These are phyloP conservation scores for Rossbeevera mucosa DNA, from an alignment of 768 basidiomycete species.

Conservation along the genomic window DNA sequence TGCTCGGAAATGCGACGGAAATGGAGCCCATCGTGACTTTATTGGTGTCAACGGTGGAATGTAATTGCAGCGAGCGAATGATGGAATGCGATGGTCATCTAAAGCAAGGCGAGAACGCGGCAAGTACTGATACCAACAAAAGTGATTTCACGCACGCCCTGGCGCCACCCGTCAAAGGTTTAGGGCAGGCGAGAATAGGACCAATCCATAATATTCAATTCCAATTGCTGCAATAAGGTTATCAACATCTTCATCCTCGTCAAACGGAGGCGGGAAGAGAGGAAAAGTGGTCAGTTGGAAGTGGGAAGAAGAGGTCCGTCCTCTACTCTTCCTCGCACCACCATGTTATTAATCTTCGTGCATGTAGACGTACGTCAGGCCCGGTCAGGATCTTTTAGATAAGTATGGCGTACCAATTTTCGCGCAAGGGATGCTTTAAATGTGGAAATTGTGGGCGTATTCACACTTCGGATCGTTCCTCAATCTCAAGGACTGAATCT, in stretches of 20 bases:
- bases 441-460: constrained; percentile 79
- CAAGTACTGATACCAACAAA: constrained; percentile 2
- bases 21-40: constrained; percentile 18
- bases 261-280: constrained; percentile 63
- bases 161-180: constrained; percentile 30
- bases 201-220: constrained; percentile 1
- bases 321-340: constrained; percentile 3
- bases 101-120: constrained; percentile 12
- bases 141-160: neutral
- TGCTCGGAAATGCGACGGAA: constrained; percentile 24
- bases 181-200: constrained; percentile 30
- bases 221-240: constrained; percentile 20
- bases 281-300: constrained; percentile 62
- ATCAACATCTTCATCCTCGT: constrained; percentile 50
- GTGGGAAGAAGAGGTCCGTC: constrained; percentile 67
- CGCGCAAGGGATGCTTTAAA: constrained; percentile 89
- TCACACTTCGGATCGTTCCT: constrained; percentile 9
- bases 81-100: constrained; percentile 3
- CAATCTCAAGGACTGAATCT: constrained; percentile 12
- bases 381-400: constrained; percentile 40
- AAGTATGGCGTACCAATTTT: constrained; percentile 75
- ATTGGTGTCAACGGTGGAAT: constrained; percentile 13
- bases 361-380: constrained; percentile 40
- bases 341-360: constrained; percentile 17
- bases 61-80: constrained; percentile 15